Evolutionary conservation across 2,329 filamentous ascomycete genomes (phyloP).

Genomic region (Didymosphaeria variabile): DNA sequence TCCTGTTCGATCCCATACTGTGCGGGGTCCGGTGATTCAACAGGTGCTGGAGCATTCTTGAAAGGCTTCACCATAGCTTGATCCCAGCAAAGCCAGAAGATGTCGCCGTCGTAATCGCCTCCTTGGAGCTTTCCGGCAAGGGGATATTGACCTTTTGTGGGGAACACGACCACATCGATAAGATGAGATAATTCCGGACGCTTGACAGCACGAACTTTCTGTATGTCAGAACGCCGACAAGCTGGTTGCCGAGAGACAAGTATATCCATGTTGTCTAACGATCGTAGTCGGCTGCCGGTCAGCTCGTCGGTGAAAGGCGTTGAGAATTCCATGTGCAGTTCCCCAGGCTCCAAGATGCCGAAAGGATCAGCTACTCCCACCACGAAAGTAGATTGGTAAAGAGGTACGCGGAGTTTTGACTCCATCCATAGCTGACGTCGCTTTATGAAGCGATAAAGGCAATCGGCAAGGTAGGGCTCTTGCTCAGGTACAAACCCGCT

Average conservation of each 20-base stretch:
- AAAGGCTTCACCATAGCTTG: slow-evolving; percentile 72
- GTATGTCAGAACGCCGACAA: slow-evolving; percentile 75
- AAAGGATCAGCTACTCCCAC: slow-evolving; percentile 75
- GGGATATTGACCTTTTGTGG: slow-evolving; percentile 67
- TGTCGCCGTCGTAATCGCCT: slow-evolving; percentile 83
- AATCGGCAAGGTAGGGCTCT: slow-evolving; percentile 60
- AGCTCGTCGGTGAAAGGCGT: slow-evolving; percentile 63
- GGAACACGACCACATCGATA: slow-evolving; percentile 83
- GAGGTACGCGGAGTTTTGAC: slow-evolving; percentile 66
- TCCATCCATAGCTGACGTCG: slow-evolving; percentile 64
- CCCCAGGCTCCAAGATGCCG: slow-evolving; percentile 67
- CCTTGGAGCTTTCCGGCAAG: slow-evolving; percentile 77
- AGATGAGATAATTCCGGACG: slow-evolving; percentile 70
- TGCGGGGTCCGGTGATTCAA: slow-evolving; percentile 56
- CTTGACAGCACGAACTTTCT: slow-evolving; percentile 63
- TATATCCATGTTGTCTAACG: slow-evolving; percentile 66
- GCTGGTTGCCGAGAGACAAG: slow-evolving; percentile 76
- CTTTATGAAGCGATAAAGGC: slow-evolving; percentile 59
- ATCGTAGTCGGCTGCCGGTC: slow-evolving; percentile 62
- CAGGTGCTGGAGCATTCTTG: slow-evolving; percentile 64
- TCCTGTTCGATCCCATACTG: slow-evolving; percentile 63
- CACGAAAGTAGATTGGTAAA: slow-evolving; percentile 69
- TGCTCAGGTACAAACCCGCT: slow-evolving; percentile 66
- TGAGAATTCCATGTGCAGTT: slow-evolving; percentile 75
- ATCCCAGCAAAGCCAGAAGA: slow-evolving; percentile 82